Evolutionary conservation across 495 filamentous ascomycete species (phyloP), one percentile per base, ranked within the genome.

Genomic region (Penicillium lividum): DNA sequence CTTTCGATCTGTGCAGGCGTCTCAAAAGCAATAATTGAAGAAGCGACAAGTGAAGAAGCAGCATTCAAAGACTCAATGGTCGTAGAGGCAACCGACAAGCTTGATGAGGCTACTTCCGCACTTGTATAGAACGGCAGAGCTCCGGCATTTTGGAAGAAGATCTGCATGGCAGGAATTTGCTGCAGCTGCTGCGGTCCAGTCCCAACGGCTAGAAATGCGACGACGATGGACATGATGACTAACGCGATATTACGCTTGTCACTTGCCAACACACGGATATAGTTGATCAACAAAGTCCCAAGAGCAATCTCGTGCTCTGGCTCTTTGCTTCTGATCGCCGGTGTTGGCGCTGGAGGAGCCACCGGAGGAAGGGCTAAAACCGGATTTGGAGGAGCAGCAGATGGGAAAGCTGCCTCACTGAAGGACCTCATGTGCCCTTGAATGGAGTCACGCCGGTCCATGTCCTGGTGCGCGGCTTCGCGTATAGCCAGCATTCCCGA

Each of bases 201-300:
- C 5, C 68, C 64, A 4, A 74, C 58, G 5, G 79, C 78, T 9
- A 89, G 73, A n/a, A 87, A 70, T 1, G 84, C 66, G 9, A 89
- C 75, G 10, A 90, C 67, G 7, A 86, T 31, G 55, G 82, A 82
- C 28, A 93, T 77, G 3, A 87, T 55, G 1, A 81, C 73, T 46
- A 95, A 88, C 5, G 80, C 77, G 1, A 93, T 72, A 63, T 95
- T 95, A 62, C 86, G 84, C 48, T 77, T 77, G 66, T 96, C 91
- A 40, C 80, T 77, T 34, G 88, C 78, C 8, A 89, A 73, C 1
- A 92, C 82, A 38, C 82, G 79, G 59, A 90, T 66, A 25, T 90
- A 91, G 59, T 90, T 89, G 36, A 83, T 68, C 18, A 94, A 49
- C 16, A 96, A 77, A 22, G 84, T 84, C 0, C 75, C 72, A 5